A percentile compares a stretch with the other conserved stretches of the same genome.
These are phyloP conservation scores for Calonectria leucothoes DNA, from an alignment of 2,329 filamentous ascomycete species.

Conservation along the genomic window DNA sequence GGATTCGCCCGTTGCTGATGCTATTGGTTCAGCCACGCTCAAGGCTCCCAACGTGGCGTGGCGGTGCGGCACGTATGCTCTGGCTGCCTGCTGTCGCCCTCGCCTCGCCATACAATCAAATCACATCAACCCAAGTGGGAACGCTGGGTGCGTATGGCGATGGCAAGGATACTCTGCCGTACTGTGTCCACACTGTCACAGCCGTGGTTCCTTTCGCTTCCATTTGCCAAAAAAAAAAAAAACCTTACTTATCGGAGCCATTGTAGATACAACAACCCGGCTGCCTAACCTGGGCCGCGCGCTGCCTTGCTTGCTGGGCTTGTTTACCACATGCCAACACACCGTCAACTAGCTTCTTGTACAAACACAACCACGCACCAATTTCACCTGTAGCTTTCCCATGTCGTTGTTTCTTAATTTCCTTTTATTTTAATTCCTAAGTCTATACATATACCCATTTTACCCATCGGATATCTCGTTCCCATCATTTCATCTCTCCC, in stretches of 20 bases:
- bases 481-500: slow-evolving; percentile 16
- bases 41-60: slow-evolving; percentile 9
- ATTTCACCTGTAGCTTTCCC: neutral
- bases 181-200: neutral
- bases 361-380: neutral
- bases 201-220: neutral
- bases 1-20: neutral
- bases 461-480: slow-evolving; percentile 10
- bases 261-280: neutral
- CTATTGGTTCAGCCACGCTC: slow-evolving; percentile 20
- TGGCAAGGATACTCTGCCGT: neutral
- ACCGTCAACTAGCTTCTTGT: neutral
- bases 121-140: slow-evolving; percentile 7
- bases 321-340: neutral
- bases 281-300: neutral
- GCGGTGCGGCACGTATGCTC: slow-evolving; percentile 20
- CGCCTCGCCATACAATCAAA: neutral
- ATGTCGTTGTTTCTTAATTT: neutral
- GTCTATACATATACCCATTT: slow-evolving; percentile 15
- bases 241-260: neutral
- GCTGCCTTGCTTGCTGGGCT: neutral
- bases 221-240: neutral
- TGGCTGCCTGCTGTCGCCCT: slow-evolving; percentile 7
- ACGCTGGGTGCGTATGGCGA: neutral
- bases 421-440: neutral